A percentile compares a stretch with the other conserved stretches of the same genome.
Evolutionary conservation across 495 filamentous ascomycete species (phyloP).

Genomic region (Penicillium angulare): DNA sequence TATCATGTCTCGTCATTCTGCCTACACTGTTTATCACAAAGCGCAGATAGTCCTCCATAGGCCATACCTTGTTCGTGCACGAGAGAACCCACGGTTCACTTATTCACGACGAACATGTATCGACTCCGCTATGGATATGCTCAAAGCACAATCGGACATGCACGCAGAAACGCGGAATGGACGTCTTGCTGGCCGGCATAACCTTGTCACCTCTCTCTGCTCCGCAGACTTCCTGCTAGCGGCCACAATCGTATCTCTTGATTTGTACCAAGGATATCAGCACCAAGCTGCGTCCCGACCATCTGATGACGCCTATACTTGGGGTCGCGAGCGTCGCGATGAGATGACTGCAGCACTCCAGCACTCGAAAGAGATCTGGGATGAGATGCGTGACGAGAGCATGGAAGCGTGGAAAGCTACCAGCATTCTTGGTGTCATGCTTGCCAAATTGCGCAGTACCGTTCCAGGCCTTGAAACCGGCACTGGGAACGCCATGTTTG

Average conservation of each 20-base stretch:
- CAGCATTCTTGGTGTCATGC: conserved; percentile 73
- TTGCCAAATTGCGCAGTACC: conserved; percentile 63
- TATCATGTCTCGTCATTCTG: conserved; percentile 79
- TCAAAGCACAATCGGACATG: conserved; percentile 73
- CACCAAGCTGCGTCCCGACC: conserved; percentile 35
- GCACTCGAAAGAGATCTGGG: conserved; percentile 74
- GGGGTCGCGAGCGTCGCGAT: conserved; percentile 64
- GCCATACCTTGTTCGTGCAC: conserved; percentile 73
- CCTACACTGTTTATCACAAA: conserved; percentile 73
- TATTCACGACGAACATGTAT: conserved; percentile 84
- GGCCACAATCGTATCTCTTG: conserved; percentile 84
- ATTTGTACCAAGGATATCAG: conserved; percentile 55
- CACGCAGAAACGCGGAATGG: conserved; percentile 71
- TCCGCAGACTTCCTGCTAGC: conserved; percentile 85
- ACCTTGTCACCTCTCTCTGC: conserved; percentile 72
- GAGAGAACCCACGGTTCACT: conserved; percentile 77
- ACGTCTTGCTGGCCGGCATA: conserved; percentile 68
- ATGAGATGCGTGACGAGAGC: conserved; percentile 66
- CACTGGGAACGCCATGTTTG: conserved; percentile 22
- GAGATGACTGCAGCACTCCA: conserved; percentile 76
- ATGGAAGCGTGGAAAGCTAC: conserved; percentile 87
- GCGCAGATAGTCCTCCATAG: conserved; percentile 85
- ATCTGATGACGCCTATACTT: conserved; percentile 59
- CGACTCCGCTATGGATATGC: conserved; percentile 77
- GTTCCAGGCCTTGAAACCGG: conserved; percentile 25